phyloP scores from a whole-genome alignment of 257 asterid species.

The Pogostemon cablin region DNA sequence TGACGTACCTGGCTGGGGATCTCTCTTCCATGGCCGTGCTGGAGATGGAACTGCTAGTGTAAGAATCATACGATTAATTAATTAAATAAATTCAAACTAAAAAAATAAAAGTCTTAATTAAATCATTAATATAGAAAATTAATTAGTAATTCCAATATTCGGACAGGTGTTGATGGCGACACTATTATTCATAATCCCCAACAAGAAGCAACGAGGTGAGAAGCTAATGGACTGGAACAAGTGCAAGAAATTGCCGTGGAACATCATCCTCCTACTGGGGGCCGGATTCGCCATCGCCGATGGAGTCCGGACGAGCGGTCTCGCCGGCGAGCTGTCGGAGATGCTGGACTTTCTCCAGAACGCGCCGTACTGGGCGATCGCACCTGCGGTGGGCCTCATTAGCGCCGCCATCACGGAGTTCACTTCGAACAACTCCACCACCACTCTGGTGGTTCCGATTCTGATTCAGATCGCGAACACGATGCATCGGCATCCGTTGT shows the following conservation, averaged over 20 bases:
- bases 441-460: slow-evolving; percentile 73
- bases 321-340: slow-evolving; percentile 65
- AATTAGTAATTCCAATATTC: too few species aligned
- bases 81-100: too few species aligned
- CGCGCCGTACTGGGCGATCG: slow-evolving; percentile 74
- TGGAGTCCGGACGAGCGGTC: slow-evolving; percentile 84
- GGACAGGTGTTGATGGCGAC: slow-evolving; percentile 89
- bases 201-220: slow-evolving; percentile 72
- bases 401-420: slow-evolving; percentile 76
- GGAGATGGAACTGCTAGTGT: slow-evolving; percentile 95
- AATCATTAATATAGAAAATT: too few species aligned
- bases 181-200: slow-evolving; percentile 78
- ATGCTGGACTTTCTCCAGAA: slow-evolving; percentile 56
- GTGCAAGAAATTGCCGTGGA: slow-evolving; percentile 93
- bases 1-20: slow-evolving; percentile 93
- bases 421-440: slow-evolving; percentile 81
- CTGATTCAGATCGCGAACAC: slow-evolving; percentile 65
- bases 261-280: slow-evolving; percentile 71
- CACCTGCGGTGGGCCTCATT: slow-evolving; percentile 66
- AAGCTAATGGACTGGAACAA: slow-evolving; percentile 97
- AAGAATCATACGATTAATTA: slow-evolving; percentile 29
- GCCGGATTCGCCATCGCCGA: slow-evolving; percentile 94
- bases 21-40: slow-evolving; percentile 70
- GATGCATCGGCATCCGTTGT: slow-evolving; percentile 66
- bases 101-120: too few species aligned